A percentile compares a stretch with the other conserved stretches of the same genome.
phyloP scores from a whole-genome alignment of 768 basidiomycete species.

The Agrocybe praecox region DNA sequence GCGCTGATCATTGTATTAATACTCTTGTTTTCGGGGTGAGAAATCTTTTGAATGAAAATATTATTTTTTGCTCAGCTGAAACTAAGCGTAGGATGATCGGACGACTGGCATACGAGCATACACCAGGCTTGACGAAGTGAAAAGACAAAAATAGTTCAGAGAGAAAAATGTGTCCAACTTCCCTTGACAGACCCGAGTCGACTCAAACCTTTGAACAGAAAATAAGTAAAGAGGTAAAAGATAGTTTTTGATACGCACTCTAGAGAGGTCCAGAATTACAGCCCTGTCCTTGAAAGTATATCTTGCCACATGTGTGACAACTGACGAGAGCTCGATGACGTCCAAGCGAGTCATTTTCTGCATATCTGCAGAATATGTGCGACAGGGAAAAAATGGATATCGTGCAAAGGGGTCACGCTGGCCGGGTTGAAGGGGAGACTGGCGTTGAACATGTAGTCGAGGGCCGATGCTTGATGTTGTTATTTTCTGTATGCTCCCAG shows the following conservation, averaged over 20 bases:
- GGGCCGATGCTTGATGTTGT: background rate
- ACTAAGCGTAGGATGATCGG: background rate
- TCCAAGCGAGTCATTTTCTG: slow-evolving; percentile 8
- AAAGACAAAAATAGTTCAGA: background rate
- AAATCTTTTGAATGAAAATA: background rate
- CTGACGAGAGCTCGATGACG: slow-evolving; percentile 16
- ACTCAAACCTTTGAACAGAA: background rate
- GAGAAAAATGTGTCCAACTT: background rate
- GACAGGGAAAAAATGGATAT: slow-evolving; percentile 22
- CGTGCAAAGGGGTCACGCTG: slow-evolving; percentile 17
- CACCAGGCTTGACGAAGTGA: background rate
- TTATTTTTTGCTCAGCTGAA: background rate
- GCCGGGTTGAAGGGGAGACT: slow-evolving; percentile 3
- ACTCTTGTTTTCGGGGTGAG: background rate
- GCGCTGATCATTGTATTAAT: background rate
- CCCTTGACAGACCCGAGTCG: background rate
- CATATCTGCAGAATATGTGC: slow-evolving; percentile 18
- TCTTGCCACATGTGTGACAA: slow-evolving; percentile 22
- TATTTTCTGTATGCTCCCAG: slow-evolving; percentile 23
- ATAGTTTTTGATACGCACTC: slow-evolving; percentile 18
- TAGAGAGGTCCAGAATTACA: slow-evolving; percentile 27
- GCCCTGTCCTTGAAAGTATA: slow-evolving; percentile 9
- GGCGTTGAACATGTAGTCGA: slow-evolving; percentile 13
- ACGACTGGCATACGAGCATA: background rate
- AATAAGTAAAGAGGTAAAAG: too few species aligned